A percentile compares a stretch with the other conserved stretches of the same genome.
Evolutionary conservation across 1,139 yeast species (phyloP).

Genomic region (Zygoascus sp.): DNA sequence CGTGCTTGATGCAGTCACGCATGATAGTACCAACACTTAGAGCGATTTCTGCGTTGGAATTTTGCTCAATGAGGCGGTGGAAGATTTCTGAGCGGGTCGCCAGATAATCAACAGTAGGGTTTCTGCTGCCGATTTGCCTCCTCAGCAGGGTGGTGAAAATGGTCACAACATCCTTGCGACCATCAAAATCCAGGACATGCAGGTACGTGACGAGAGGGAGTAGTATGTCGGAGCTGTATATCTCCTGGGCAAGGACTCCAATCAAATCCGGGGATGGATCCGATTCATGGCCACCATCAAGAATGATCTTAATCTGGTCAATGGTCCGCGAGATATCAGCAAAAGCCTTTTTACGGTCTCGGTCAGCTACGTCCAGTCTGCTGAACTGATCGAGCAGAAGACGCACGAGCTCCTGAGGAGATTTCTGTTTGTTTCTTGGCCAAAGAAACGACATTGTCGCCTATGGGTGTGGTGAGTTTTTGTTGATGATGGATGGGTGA

Average conservation of each 20-base stretch:
- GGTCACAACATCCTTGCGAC: slow-evolving; percentile 75
- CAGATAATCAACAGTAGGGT: slow-evolving; percentile 85
- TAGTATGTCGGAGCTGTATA: slow-evolving; percentile 67
- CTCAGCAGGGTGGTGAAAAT: slow-evolving; percentile 73
- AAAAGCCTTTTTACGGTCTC: slow-evolving; percentile 41
- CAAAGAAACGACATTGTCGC: slow-evolving; percentile 75
- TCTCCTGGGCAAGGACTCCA: slow-evolving; percentile 63
- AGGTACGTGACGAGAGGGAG: slow-evolving; percentile 56
- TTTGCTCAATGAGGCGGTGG: slow-evolving; percentile 58
- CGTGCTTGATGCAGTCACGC: slow-evolving; percentile 82
- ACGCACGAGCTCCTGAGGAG: slow-evolving; percentile 79
- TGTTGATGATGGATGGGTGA: not conserved
- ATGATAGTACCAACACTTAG: slow-evolving; percentile 73
- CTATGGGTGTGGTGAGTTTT: not conserved
- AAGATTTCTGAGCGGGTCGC: slow-evolving; percentile 63
- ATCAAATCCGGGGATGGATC: slow-evolving; percentile 76
- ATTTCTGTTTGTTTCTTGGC: slow-evolving; percentile 78
- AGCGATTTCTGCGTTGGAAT: slow-evolving; percentile 68
- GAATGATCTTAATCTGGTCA: slow-evolving; percentile 59
- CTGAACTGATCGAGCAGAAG: slow-evolving; percentile 67
- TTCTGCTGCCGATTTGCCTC: slow-evolving; percentile 69
- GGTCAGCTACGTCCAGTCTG: slow-evolving; percentile 40
- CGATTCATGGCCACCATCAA: slow-evolving; percentile 70
- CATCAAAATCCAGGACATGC: slow-evolving; percentile 72
- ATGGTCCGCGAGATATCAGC: slow-evolving; percentile 75